These are phyloP conservation scores for Tillandsia fasciculata DNA, from an alignment of 176 grass and related monocot genomes.

Conservation along the genomic window DNA sequence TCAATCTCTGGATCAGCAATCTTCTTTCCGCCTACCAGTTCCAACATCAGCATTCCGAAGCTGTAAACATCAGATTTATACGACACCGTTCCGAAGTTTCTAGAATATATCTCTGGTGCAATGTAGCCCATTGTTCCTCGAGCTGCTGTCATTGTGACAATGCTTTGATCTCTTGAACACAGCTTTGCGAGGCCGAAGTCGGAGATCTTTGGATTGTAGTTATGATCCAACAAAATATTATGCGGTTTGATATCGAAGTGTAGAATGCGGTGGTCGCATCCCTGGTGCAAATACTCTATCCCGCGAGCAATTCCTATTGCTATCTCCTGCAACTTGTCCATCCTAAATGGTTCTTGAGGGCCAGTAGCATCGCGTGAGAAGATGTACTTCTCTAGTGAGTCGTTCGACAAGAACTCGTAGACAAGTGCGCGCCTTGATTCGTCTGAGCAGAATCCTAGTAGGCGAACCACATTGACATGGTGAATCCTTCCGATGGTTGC, in stretches of 20 bases:
- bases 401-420: conserved; percentile 59
- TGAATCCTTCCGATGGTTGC: conserved; percentile 62
- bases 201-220: conserved; percentile 45
- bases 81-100: conserved; percentile 23
- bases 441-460: conserved; percentile 47
- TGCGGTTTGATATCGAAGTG: conserved; percentile 70
- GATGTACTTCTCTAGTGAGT: conserved; percentile 41
- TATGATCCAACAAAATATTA: conserved; percentile 45
- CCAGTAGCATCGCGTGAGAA: not conserved
- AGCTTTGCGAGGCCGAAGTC: conserved; percentile 62
- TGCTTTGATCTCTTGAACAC: conserved; percentile 52
- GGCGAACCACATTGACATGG: conserved; percentile 50
- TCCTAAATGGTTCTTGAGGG: not conserved
- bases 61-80: conserved; percentile 50
- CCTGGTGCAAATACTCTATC: conserved; percentile 59
- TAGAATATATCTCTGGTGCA: conserved; percentile 34
- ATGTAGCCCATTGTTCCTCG: conserved; percentile 47
- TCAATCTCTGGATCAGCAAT: conserved; percentile 35
- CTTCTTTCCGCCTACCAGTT: conserved; percentile 46
- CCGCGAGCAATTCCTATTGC: conserved; percentile 34
- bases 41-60: conserved; percentile 39
- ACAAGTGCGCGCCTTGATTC: conserved; percentile 29
- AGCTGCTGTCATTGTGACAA: conserved; percentile 27
- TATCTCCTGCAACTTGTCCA: conserved; percentile 25
- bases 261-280: conserved; percentile 51